A percentile compares a stretch with the other conserved stretches of the same genome.
These are phyloP conservation scores for Tephrocybe sp. DNA, from an alignment of 768 basidiomycete genomes.

Conservation along the genomic window DNA sequence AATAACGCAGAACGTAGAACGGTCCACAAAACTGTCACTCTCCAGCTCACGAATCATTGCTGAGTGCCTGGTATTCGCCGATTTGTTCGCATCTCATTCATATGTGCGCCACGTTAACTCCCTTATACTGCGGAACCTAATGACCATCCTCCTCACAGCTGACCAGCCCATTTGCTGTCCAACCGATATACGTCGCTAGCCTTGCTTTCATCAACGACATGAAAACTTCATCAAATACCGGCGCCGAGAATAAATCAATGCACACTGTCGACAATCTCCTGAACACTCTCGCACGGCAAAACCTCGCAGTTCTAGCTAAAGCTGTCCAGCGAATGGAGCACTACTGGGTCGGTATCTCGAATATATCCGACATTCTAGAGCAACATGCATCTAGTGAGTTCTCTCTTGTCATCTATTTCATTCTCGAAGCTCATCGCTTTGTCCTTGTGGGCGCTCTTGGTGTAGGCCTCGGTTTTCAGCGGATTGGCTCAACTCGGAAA, in stretches of 20 bases:
- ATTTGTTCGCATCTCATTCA: constrained; percentile 16
- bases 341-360: constrained; percentile 16
- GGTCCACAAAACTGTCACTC: constrained; percentile 13
- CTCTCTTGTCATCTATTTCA: background rate
- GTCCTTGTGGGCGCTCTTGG: background rate
- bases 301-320: constrained; percentile 13
- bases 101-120: constrained; percentile 6
- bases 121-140: background rate
- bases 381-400: constrained; percentile 12
- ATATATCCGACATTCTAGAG: constrained; percentile 12
- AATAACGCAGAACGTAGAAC: constrained; percentile 11
- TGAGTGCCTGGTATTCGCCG: constrained; percentile 15
- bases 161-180: constrained; percentile 14
- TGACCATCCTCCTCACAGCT: constrained; percentile 5
- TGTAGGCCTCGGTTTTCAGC: constrained; percentile 14
- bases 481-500: constrained; percentile 8
- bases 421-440: background rate
- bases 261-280: constrained; percentile 14
- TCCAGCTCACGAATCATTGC: constrained; percentile 13
- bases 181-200: constrained; percentile 15
- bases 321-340: constrained; percentile 16
- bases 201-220: constrained; percentile 15
- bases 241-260: constrained; percentile 6
- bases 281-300: constrained; percentile 14
- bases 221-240: constrained; percentile 1